Evolutionary conservation across 257 asterid genomes (phyloP).

Genomic region (Apocynum venetum): DNA sequence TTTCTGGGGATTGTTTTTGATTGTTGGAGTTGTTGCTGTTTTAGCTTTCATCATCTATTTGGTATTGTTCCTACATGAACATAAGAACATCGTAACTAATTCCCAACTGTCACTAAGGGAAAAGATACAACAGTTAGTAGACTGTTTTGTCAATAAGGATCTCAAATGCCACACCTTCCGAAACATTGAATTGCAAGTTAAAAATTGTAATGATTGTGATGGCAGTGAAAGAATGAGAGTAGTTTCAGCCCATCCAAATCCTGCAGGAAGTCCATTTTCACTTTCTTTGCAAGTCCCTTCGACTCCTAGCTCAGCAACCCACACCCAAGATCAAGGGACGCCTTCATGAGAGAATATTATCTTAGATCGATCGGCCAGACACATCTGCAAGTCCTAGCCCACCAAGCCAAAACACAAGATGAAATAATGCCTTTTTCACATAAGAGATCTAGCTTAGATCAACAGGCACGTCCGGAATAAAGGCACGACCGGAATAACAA

Average conservation of each 20-base stretch:
- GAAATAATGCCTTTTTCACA: not conserved
- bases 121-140: slow-evolving; percentile 13
- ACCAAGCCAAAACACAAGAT: slow-evolving; percentile 19
- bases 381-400: slow-evolving; percentile 35
- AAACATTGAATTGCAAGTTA: slow-evolving; percentile 12
- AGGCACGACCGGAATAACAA: not conserved
- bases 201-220: not conserved
- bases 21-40: slow-evolving; percentile 26
- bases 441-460: not conserved
- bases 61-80: slow-evolving; percentile 28
- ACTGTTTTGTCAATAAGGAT: slow-evolving; percentile 33
- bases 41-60: slow-evolving; percentile 19
- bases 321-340: not conserved
- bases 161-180: slow-evolving; percentile 39
- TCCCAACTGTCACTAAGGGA: slow-evolving; percentile 18
- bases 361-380: not conserved
- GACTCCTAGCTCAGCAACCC: not conserved
- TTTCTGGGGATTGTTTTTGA: slow-evolving; percentile 52
- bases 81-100: slow-evolving; percentile 19
- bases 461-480: not conserved
- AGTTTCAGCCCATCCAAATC: slow-evolving; percentile 3
- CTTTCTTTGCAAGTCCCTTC: slow-evolving; percentile 17
- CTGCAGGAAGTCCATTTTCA: slow-evolving; percentile 15
- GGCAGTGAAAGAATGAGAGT: not conserved
- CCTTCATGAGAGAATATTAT: not conserved